phyloP scores from a whole-genome alignment of 2,329 filamentous ascomycete species.

The Emmonsiellopsis sp. region DNA sequence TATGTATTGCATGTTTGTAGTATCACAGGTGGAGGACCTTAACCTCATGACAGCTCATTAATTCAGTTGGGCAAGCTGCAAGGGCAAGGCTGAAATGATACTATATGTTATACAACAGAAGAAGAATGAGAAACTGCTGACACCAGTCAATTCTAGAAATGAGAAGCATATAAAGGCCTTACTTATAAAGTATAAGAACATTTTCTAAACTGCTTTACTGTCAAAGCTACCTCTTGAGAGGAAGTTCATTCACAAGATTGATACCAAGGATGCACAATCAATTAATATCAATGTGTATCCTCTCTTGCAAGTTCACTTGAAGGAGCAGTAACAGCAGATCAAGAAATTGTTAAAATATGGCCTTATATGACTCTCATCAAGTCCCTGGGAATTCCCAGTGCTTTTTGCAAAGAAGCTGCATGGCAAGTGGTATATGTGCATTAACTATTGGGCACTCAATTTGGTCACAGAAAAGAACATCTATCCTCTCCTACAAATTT shows the following conservation, averaged over 20 bases:
- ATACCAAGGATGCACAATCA: background rate
- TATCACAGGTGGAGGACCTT: no score
- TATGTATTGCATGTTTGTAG: accelerated
- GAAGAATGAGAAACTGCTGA: no score
- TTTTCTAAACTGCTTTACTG: background rate
- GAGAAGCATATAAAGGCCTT: background rate
- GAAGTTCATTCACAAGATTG: background rate
- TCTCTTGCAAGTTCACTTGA: background rate
- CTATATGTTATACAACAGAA: background rate
- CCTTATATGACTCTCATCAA: background rate
- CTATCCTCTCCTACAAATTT: no score
- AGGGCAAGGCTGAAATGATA: no score
- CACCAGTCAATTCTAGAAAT: background rate
- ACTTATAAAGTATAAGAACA: background rate
- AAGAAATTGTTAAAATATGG: background rate
- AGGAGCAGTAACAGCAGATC: background rate
- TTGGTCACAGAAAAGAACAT: no score
- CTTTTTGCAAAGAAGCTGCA: background rate
- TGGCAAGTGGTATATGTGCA: background rate
- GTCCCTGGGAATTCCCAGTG: background rate
- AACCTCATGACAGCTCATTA: no score
- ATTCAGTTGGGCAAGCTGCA: no score
- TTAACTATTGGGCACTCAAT: no score
- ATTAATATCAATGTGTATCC: background rate
- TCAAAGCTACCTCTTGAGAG: background rate